Evolutionary conservation across 371 early-diverging fungal species (phyloP).

Genomic region (Blastocladiella emersonii): DNA sequence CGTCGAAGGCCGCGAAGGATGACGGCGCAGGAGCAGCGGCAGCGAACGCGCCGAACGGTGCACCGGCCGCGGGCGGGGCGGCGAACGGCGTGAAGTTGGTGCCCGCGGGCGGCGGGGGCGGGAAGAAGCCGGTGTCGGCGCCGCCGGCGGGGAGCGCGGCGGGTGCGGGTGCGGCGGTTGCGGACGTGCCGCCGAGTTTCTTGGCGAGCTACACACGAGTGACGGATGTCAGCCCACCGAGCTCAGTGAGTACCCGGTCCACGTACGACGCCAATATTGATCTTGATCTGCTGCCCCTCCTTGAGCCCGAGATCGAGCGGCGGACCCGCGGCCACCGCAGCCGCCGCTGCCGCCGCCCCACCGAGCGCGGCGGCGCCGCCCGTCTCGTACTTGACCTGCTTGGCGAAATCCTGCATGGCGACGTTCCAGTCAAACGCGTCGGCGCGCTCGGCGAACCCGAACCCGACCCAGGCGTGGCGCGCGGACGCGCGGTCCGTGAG

Average conservation of each 20-base stretch:
- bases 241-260: background rate
- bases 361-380: background rate
- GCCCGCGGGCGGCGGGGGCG: background rate
- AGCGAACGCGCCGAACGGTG: background rate
- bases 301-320: slow-evolving; percentile 66
- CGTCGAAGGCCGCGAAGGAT: background rate
- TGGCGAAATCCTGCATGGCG: slow-evolving; percentile 65
- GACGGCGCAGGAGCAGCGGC: background rate
- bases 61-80: background rate
- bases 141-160: background rate
- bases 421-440: slow-evolving; percentile 90
- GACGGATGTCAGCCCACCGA: background rate
- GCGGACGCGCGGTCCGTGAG: slow-evolving; percentile 55
- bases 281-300: slow-evolving; percentile 71
- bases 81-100: background rate
- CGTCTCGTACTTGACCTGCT: slow-evolving; percentile 23
- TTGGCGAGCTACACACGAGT: background rate
- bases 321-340: slow-evolving; percentile 17
- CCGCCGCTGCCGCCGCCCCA: background rate
- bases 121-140: background rate
- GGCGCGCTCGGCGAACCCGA: slow-evolving; percentile 76
- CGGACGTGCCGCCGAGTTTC: background rate
- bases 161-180: background rate
- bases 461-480: slow-evolving; percentile 74
- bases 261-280: slow-evolving; percentile 53